A percentile compares a stretch with the other conserved stretches of the same genome.
phyloP scores from a whole-genome alignment of 2,329 filamentous ascomycete species.

The Penicillium italicum region DNA sequence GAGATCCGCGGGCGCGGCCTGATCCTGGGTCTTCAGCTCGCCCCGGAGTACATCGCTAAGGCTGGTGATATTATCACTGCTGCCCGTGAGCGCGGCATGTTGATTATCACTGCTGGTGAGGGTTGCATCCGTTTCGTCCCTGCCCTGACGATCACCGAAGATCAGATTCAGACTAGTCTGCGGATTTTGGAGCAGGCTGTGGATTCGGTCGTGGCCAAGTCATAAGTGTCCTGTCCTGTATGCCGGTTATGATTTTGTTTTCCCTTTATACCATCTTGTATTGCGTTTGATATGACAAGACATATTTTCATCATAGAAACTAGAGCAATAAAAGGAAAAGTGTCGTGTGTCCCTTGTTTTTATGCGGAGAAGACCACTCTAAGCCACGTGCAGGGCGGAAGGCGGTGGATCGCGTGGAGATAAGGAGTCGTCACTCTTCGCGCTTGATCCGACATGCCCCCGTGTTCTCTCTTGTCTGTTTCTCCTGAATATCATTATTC shows the following conservation, averaged over 20 bases:
- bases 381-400: neutral
- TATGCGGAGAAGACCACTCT: neutral
- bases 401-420: slow-evolving; percentile 6
- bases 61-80: slow-evolving; percentile 67
- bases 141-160: slow-evolving; percentile 72
- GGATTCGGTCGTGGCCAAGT: slow-evolving; percentile 50
- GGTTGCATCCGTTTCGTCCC: slow-evolving; percentile 93
- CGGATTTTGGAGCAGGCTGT: slow-evolving; percentile 69
- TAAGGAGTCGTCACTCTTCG: slow-evolving; percentile 9
- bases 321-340: slow-evolving; percentile 11
- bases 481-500: neutral
- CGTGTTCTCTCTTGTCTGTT: neutral
- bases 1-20: slow-evolving; percentile 81
- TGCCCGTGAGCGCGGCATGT: slow-evolving; percentile 77
- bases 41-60: slow-evolving; percentile 57
- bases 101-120: slow-evolving; percentile 88
- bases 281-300: slow-evolving; percentile 3
- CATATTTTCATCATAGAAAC: slow-evolving; percentile 6
- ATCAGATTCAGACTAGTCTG: slow-evolving; percentile 75
- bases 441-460: neutral
- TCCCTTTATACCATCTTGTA: slow-evolving; percentile 20
- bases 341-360: neutral
- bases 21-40: slow-evolving; percentile 82
- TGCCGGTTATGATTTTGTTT: slow-evolving; percentile 17
- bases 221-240: slow-evolving; percentile 17